A percentile compares a stretch with the other conserved stretches of the same genome.
phyloP scores from a whole-genome alignment of 1,139 yeast genomes.

The Blastobotrys malaysiensis region DNA sequence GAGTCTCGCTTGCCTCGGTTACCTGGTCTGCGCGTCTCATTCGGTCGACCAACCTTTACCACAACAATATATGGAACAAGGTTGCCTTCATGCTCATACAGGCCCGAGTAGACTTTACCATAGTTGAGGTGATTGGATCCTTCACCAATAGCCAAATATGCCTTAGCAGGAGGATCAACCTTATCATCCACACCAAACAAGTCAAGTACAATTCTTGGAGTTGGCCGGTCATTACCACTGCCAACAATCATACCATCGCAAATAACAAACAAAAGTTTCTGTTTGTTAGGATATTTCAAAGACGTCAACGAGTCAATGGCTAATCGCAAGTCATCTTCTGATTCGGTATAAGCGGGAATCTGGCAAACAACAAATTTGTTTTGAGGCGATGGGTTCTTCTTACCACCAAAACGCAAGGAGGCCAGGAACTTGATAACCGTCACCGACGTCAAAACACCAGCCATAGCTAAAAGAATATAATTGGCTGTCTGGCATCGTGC shows the following conservation, averaged over 20 bases:
- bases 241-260: slow-evolving; percentile 42
- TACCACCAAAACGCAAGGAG: slow-evolving; percentile 35
- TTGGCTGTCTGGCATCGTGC: slow-evolving; percentile 39
- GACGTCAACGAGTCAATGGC: slow-evolving; percentile 39
- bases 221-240: slow-evolving; percentile 38
- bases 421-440: slow-evolving; percentile 38
- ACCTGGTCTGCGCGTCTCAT: slow-evolving; percentile 35
- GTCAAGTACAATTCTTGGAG: slow-evolving; percentile 39
- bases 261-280: slow-evolving; percentile 35
- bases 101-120: slow-evolving; percentile 39
- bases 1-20: slow-evolving; percentile 43
- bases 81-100: slow-evolving; percentile 38
- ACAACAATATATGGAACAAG: slow-evolving; percentile 38
- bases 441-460: slow-evolving; percentile 35
- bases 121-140: slow-evolving; percentile 36
- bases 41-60: slow-evolving; percentile 37
- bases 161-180: slow-evolving; percentile 34
- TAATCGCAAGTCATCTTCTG: slow-evolving; percentile 37
- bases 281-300: slow-evolving; percentile 35
- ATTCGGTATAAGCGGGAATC: slow-evolving; percentile 40
- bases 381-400: slow-evolving; percentile 34
- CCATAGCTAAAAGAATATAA: slow-evolving; percentile 35
- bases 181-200: slow-evolving; percentile 37
- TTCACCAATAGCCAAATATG: slow-evolving; percentile 38
- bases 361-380: slow-evolving; percentile 40